Base-by-base conservation (phyloP, 148 eudicot species). In the Linanthus parryae region DNA sequence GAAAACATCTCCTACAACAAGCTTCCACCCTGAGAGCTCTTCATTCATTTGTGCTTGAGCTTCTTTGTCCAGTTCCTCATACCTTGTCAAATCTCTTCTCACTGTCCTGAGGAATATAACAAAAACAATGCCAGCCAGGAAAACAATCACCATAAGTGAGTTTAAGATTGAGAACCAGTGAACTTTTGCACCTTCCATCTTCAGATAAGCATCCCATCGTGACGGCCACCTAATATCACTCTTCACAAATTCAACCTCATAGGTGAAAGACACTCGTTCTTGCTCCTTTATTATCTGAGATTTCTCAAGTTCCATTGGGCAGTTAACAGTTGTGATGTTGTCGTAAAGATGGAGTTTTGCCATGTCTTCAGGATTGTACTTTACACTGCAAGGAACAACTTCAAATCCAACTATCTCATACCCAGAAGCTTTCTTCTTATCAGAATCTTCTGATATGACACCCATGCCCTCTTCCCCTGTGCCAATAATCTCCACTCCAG, bases 11-110 rank as follows among this genome's bases (percentile, higher is more conserved):
- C 80, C 89, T 5, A 78, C 85, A 56, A 82, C 85, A 56, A 82
- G 89, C 52, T 79, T 82, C 89, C 89, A 82, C 28, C 89, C 89
- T 7, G 85, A 73, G 11, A 78, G 70, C 59, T 82, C 89, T 61
- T 82, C 84, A 22, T 73, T 75, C 84, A 75, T 75, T 65, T 75
- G 82, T 18, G 81, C 89, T 64, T 82, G 84, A 56, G 89, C 71
- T 55, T 79, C 89, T 52, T 75, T 75, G 67, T 82, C 81, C 21
- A 79, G 55, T 44, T 78, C 80, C 63, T 82, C 89, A 17, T 73
- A 82, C 48, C 72, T 59, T 5, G 77, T 78, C 69, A 75, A 58
- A 59, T 82, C 89, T 57, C 85, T 65, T 47, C 85, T 67, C 27
- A 82, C 82, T 10, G 82, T 79, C 58, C 89, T 66, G 54, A 75